Percentiles rank a stretch among this genome's conserved stretches.
Evolutionary conservation across 768 basidiomycete species (phyloP).

Genomic region (Tylopilus plumbeoviolaceoides): DNA sequence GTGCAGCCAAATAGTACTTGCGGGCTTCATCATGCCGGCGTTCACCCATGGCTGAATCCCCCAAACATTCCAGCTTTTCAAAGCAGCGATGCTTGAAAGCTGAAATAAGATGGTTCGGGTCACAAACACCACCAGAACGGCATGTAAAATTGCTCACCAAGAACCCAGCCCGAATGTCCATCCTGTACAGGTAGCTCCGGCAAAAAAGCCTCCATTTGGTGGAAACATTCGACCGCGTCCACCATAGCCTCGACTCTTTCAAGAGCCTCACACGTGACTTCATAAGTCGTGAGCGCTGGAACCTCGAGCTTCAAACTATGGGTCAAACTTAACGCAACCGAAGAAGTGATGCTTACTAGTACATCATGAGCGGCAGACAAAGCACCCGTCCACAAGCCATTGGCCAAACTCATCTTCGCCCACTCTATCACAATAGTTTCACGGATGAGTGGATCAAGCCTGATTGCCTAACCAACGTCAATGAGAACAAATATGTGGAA

Average conservation of each 20-base stretch:
- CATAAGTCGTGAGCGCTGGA: neutral
- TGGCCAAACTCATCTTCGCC: no score
- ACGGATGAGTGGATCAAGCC: no score
- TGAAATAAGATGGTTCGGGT: no score
- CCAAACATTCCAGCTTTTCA: neutral
- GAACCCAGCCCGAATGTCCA: neutral
- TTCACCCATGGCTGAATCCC: neutral
- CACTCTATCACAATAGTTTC: no score
- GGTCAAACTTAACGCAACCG: neutral
- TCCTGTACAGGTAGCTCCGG: neutral
- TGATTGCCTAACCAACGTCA: no score
- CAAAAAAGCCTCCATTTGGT: neutral
- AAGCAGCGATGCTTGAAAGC: neutral
- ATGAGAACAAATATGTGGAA: no score
- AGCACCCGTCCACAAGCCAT: no score
- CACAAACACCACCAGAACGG: no score
- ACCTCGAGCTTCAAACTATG: neutral
- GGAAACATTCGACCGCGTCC: neutral
- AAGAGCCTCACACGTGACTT: neutral
- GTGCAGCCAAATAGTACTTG: neutral
- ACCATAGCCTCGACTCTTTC: neutral
- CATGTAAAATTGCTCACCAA: neutral
- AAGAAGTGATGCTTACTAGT: neutral
- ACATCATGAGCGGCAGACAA: no score
- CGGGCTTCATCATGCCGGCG: neutral